A percentile compares a stretch with the other conserved stretches of the same genome.
phyloP scores from a whole-genome alignment of 805 yeast species.

The Lachancea dasiensis region DNA sequence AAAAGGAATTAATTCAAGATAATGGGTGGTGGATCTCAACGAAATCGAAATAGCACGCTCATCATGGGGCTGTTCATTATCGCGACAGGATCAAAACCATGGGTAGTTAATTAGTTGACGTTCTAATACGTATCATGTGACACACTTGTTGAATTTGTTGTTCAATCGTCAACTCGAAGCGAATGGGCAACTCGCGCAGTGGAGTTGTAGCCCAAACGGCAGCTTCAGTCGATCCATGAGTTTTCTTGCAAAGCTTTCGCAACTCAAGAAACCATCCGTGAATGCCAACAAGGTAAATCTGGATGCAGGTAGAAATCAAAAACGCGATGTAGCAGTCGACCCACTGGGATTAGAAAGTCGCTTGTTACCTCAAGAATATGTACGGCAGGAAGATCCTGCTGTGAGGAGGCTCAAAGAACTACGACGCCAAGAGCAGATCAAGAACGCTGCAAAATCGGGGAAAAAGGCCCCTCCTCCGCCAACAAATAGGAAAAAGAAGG shows the following conservation, averaged over 20 bases:
- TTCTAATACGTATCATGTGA: too few relatives aligned
- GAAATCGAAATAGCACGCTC: too few relatives aligned
- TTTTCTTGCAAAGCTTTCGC: conserved; percentile 28
- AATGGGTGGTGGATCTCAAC: too few relatives aligned
- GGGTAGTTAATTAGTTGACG: too few relatives aligned
- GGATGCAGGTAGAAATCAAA: neutral
- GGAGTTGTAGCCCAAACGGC: neutral
- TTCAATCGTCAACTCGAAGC: too few relatives aligned
- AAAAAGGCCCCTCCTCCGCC: conserved; percentile 5
- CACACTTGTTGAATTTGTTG: too few relatives aligned
- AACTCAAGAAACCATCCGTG: conserved; percentile 20
- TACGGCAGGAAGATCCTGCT: conserved; percentile 55
- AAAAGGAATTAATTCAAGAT: too few relatives aligned
- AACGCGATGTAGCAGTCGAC: neutral
- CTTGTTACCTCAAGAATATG: conserved; percentile 26
- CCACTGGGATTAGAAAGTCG: conserved; percentile 13
- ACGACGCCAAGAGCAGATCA: conserved; percentile 45
- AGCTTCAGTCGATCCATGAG: conserved; percentile 20
- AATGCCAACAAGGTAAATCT: neutral
- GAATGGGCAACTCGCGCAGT: too few relatives aligned
- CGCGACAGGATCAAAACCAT: too few relatives aligned
- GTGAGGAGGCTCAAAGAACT: conserved; percentile 64
- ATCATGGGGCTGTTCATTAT: too few relatives aligned
- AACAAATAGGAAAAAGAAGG: conserved; percentile 12
- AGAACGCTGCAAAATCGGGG: neutral